phyloP scores from a whole-genome alignment of 1,284 basidiomycete species.

The Kwoniella shivajii region DNA sequence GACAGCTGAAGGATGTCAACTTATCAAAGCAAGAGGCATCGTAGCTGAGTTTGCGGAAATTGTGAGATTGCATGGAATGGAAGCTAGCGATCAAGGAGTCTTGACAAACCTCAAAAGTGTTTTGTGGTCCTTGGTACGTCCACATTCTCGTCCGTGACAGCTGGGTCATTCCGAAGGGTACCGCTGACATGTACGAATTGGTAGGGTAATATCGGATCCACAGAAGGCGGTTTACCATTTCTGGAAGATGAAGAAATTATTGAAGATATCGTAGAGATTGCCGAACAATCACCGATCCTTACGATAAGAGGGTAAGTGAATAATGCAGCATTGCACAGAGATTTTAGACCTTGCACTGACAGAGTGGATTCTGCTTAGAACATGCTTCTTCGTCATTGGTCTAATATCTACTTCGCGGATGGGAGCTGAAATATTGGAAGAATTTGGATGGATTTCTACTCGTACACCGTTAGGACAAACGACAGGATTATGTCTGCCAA shows the following conservation, averaged over 20 bases:
- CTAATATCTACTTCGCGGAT: conserved; percentile 72
- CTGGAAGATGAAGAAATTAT: conserved; percentile 93
- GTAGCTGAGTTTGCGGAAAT: conserved; percentile 89
- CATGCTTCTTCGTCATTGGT: conserved; percentile 94
- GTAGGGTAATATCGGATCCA: conserved; percentile 92
- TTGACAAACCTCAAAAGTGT: conserved; percentile 91
- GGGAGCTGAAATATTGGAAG: conserved; percentile 80
- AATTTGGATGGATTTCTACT: conserved; percentile 90
- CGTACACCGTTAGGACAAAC: conserved; percentile 82
- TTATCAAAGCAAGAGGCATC: conserved; percentile 85
- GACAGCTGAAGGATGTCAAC: conserved; percentile 88
- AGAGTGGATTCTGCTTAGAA: too few species aligned
- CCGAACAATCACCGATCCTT: conserved; percentile 82
- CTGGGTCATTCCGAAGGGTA: background rate
- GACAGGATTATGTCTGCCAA: conserved; percentile 86
- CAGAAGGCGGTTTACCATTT: conserved; percentile 86
- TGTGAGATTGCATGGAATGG: conserved; percentile 81
- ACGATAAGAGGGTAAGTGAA: conserved; percentile 83
- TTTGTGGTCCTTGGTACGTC: conserved; percentile 88
- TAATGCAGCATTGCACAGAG: too few species aligned
- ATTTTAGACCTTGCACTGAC: background rate
- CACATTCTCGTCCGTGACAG: background rate
- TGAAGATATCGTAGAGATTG: conserved; percentile 84
- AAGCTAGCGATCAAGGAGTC: conserved; percentile 77
- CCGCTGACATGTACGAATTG: background rate